Evolutionary conservation across 345 rosid genomes (phyloP).

Genomic region (Noccaea bulbosa): DNA sequence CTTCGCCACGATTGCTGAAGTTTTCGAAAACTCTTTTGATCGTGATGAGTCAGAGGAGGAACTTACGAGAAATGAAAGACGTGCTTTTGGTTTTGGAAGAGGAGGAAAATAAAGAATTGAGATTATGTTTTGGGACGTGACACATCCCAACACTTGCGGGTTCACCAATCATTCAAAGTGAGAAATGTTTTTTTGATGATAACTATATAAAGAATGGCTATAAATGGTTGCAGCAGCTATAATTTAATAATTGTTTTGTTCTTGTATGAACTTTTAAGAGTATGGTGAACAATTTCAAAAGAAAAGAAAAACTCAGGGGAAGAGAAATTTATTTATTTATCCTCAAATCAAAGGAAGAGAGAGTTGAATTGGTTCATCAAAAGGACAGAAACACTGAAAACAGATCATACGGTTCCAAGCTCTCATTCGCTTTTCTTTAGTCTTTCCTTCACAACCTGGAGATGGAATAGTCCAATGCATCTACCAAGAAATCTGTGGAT

Average conservation of each 20-base stretch:
- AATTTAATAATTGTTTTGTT: no score
- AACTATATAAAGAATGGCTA: constrained; percentile 30
- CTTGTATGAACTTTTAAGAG: no score
- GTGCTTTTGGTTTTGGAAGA: constrained; percentile 18
- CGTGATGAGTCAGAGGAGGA: constrained; percentile 14
- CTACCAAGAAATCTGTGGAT: constrained; percentile 72
- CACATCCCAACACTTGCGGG: constrained; percentile 24
- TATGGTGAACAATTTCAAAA: no score
- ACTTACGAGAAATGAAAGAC: constrained; percentile 22
- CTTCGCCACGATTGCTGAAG: constrained; percentile 45
- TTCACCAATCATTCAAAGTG: constrained; percentile 31
- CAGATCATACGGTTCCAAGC: not conserved
- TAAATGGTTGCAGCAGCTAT: constrained; percentile 16
- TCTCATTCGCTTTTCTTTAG: not conserved
- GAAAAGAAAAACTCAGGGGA: not conserved
- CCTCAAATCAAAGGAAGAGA: constrained; percentile 5
- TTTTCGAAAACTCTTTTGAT: constrained; percentile 24
- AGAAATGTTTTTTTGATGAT: constrained; percentile 4
- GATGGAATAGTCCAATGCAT: constrained; percentile 75
- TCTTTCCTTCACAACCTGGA: constrained; percentile 56
- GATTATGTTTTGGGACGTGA: constrained; percentile 34
- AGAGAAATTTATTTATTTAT: constrained; percentile 4
- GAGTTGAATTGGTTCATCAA: not conserved
- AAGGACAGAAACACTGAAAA: not conserved
- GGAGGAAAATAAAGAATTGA: not conserved